Evolutionary conservation across 1,139 yeast genomes (phyloP).

Genomic region (Suhomyces ambrosiae): DNA sequence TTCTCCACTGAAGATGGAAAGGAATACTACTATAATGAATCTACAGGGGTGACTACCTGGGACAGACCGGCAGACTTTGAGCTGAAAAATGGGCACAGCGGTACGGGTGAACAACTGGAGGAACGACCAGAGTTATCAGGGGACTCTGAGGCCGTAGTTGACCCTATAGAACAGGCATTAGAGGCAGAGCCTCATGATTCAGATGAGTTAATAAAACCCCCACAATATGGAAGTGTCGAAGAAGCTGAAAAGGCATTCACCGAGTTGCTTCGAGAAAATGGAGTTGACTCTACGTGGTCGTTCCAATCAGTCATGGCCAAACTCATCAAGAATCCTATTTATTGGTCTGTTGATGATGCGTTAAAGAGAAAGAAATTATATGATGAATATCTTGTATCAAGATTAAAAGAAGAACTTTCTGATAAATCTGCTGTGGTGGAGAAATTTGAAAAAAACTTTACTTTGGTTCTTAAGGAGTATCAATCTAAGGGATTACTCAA

Average conservation of each 20-base stretch:
- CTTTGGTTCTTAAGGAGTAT: constrained; percentile 45
- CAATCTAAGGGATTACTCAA: constrained; percentile 40
- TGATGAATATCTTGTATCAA: constrained; percentile 61
- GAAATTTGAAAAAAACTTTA: constrained; percentile 57
- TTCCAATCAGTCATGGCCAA: constrained; percentile 68
- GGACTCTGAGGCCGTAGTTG: constrained; percentile 6
- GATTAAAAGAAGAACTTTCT: constrained; percentile 55
- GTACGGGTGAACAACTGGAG: constrained; percentile 1
- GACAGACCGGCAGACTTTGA: constrained; percentile 58
- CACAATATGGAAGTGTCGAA: constrained; percentile 22
- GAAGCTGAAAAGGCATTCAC: constrained; percentile 51
- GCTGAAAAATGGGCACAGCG: no score
- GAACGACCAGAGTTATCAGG: neutral
- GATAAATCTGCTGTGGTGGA: constrained; percentile 56
- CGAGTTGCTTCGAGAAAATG: constrained; percentile 51
- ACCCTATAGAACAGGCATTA: constrained; percentile 16
- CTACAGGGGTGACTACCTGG: constrained; percentile 78
- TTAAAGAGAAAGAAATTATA: constrained; percentile 60
- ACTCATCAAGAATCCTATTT: constrained; percentile 59
- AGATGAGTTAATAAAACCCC: constrained; percentile 18
- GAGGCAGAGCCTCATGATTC: constrained; percentile 12
- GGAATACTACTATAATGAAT: constrained; percentile 69
- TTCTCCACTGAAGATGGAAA: constrained; percentile 70
- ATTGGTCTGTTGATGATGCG: constrained; percentile 71
- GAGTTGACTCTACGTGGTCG: constrained; percentile 76